Base-by-base conservation (phyloP, 768 basidiomycete species). In the Gloeophyllum trabeum region DNA sequence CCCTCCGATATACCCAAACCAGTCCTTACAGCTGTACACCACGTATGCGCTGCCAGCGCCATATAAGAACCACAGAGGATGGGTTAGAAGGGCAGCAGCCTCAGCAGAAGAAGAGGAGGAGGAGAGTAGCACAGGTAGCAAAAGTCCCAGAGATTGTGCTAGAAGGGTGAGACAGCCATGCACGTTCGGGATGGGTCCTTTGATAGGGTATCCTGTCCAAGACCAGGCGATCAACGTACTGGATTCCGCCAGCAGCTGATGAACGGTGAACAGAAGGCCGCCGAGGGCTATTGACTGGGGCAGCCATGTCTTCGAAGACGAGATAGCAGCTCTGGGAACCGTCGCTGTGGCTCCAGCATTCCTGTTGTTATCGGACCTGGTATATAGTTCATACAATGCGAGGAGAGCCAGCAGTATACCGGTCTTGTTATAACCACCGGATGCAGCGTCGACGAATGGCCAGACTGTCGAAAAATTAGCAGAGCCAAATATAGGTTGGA, bases 211-310 rank as follows among this genome's bases (percentile, higher is more conserved):
- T n/a, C 89, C 89, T 0, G 86, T 83, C 89, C 89, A 93, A 2
- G 84, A 81, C 83, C 86, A 90, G 16, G 85, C 76, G 44, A 91
- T 69, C 35, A 90, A 70, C 0, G 87, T 86, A 48, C 79, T 81
- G 1, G 82, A 64, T 44, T 93, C 89, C 2, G 79, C 71, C 40
- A 89, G 62, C 34, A 88, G 67, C 36, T 75, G 78, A 51, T 90
- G 83, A 0, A 89, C 53, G 10, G 73, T 71, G 61, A 84, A 90
- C 6, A 91, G 55, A 22, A 85, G 61, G 24, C 75, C 70, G 2
- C 83, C 85, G 6, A 87, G 62, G 0, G 81, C 71, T 10, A 84
- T 47, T 0, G 80, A 72, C 2, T 61, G 49, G 10, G 53, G 45
- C 7, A 70, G 35, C 67, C 67, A 72, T 39, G 50, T 42, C n/a